Percentiles rank a stretch among this genome's conserved stretches.
These are phyloP conservation scores for Rhizoclosmatium sp. DNA, from an alignment of 192 early-diverging fungal genomes.

Conservation along the genomic window DNA sequence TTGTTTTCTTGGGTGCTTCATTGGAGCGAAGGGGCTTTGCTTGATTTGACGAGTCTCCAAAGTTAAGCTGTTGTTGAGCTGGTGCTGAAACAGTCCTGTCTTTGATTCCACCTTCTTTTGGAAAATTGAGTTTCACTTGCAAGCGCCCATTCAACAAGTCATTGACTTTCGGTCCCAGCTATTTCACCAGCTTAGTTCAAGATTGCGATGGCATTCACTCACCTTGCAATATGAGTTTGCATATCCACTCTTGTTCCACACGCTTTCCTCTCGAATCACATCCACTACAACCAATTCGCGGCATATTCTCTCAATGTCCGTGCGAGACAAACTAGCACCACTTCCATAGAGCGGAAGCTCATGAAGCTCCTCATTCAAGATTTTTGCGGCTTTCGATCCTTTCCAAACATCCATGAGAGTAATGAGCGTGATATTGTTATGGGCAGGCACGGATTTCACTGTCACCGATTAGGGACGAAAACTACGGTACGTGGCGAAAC, in stretches of 20 bases:
- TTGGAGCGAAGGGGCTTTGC: conserved; percentile 9
- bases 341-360: conserved; percentile 62
- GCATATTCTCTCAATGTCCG: conserved; percentile 77
- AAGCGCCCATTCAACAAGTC: conserved; percentile 23
- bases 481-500: conserved; percentile 5
- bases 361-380: conserved; percentile 62
- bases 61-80: not conserved
- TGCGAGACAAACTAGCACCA: conserved; percentile 52
- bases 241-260: conserved; percentile 69
- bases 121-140: conserved; percentile 6
- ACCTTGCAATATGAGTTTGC: conserved; percentile 65
- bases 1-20: conserved; percentile 4
- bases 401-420: conserved; percentile 79
- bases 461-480: not conserved
- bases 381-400: conserved; percentile 67
- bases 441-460: conserved; percentile 37
- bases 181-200: not conserved
- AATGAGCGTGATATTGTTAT: conserved; percentile 68
- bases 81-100: not conserved
- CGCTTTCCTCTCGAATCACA: conserved; percentile 69
- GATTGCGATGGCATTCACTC: not conserved
- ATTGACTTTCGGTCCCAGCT: conserved; percentile 10
- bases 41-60: not conserved
- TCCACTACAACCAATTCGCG: conserved; percentile 70
- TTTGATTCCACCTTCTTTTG: conserved; percentile 23